Percentiles rank a stretch among this genome's conserved stretches.
Evolutionary conservation across 805 yeast genomes (phyloP).

Genomic region (Pichia nanzhaoensis): DNA sequence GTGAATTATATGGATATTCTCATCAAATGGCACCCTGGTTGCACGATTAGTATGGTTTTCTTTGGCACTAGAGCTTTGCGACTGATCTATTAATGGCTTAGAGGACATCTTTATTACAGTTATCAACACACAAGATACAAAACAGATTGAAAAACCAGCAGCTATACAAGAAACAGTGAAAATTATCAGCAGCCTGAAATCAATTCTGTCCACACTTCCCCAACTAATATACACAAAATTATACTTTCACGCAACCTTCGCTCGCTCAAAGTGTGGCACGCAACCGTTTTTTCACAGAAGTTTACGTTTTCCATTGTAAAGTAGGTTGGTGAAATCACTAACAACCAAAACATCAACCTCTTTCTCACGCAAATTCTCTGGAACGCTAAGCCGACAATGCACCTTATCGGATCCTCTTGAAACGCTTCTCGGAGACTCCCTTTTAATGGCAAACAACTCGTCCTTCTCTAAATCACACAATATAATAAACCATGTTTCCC

Average conservation of each 20-base stretch:
- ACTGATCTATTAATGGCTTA: conserved; percentile 2
- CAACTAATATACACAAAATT: no score
- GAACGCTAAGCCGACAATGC: conserved; percentile 41
- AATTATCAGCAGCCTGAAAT: no score
- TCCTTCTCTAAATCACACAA: conserved; percentile 42
- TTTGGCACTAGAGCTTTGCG: background rate
- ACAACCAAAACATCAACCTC: conserved; percentile 43
- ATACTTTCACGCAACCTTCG: no score
- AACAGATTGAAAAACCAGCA: background rate
- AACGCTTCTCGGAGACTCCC: conserved; percentile 57
- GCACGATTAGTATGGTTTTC: background rate
- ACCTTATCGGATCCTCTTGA: conserved; percentile 31
- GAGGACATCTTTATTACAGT: background rate
- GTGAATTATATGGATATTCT: conserved; percentile 18
- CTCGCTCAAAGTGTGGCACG: no score
- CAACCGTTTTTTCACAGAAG: background rate
- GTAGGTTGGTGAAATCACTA: conserved; percentile 61
- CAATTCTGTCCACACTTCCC: no score
- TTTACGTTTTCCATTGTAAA: conserved; percentile 15
- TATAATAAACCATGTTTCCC: conserved; percentile 88
- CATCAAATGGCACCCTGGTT: conserved; percentile 7
- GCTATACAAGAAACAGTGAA: no score
- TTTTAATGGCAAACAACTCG: conserved; percentile 59
- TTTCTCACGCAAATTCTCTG: conserved; percentile 41
- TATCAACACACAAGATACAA: background rate